Evolutionary conservation across 169 alveolate genomes (phyloP).

Genomic region (Eimeria sp.): DNA sequence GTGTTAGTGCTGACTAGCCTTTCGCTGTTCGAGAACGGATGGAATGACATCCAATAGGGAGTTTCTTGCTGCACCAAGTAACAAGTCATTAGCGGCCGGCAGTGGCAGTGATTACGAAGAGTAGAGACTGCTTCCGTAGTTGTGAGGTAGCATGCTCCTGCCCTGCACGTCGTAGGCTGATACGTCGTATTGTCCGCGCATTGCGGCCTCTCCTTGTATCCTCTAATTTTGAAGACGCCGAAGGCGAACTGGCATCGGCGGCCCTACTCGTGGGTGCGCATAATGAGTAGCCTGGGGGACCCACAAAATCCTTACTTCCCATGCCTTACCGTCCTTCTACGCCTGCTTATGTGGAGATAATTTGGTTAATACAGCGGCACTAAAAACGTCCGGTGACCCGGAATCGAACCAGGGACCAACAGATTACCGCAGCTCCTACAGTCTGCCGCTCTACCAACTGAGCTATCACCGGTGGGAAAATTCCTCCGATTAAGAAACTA

Average conservation of each 20-base stretch:
- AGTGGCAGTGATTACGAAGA: background rate
- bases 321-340: background rate
- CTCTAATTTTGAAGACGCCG: too few species aligned
- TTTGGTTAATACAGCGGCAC: background rate
- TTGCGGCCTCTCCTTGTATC: background rate
- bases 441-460: conserved; percentile 99
- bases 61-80: background rate
- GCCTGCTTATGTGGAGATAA: background rate
- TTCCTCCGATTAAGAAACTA: background rate
- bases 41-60: background rate
- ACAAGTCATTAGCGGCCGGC: background rate
- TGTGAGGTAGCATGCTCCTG: background rate
- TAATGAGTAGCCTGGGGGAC: too few species aligned
- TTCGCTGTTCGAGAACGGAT: background rate
- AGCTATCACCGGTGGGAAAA: conserved; percentile 95
- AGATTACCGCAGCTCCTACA: conserved; percentile 96
- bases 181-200: background rate
- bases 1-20: background rate
- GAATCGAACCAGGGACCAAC: conserved; percentile 98
- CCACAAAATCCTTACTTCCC: too few species aligned
- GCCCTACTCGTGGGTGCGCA: too few species aligned
- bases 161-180: background rate
- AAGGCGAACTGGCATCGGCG: too few species aligned
- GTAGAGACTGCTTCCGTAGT: background rate
- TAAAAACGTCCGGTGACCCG: conserved; percentile 95